These are phyloP conservation scores for Rhynchospora breviuscula DNA, from an alignment of 176 grass and related monocot genomes.

Conservation along the genomic window DNA sequence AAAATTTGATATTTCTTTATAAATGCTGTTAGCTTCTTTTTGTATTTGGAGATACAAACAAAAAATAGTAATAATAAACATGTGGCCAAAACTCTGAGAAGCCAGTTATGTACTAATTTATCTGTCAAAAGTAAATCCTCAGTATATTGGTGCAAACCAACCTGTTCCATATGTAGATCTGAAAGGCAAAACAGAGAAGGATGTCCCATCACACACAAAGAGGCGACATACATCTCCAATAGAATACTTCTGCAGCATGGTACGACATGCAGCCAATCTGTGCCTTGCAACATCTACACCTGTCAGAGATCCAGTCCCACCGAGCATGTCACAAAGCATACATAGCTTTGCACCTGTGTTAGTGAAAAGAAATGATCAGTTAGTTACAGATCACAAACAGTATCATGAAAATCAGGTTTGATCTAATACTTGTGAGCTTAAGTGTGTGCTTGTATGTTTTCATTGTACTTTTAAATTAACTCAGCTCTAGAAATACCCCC, in stretches of 20 bases:
- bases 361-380: not conserved
- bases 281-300: conserved; percentile 87
- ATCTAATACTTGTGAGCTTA: not conserved
- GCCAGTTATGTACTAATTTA: not conserved
- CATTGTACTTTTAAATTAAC: not conserved
- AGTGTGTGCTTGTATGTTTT: not conserved
- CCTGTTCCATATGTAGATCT: conserved; percentile 21
- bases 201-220: conserved; percentile 85
- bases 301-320: conserved; percentile 69
- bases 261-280: conserved; percentile 77
- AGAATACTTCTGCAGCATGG: conserved; percentile 89
- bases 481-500: not conserved
- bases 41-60: not conserved
- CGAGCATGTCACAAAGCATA: conserved; percentile 87
- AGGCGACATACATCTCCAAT: conserved; percentile 68
- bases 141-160: conserved; percentile 19
- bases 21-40: not conserved
- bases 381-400: conserved; percentile 7
- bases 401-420: not conserved
- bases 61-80: not conserved
- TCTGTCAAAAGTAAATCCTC: not conserved
- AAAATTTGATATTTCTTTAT: not conserved
- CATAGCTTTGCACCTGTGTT: conserved; percentile 86
- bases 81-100: not conserved
- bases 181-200: conserved; percentile 69